Evolutionary conservation across 768 basidiomycete genomes (phyloP).

Genomic region (Boletus sp.): DNA sequence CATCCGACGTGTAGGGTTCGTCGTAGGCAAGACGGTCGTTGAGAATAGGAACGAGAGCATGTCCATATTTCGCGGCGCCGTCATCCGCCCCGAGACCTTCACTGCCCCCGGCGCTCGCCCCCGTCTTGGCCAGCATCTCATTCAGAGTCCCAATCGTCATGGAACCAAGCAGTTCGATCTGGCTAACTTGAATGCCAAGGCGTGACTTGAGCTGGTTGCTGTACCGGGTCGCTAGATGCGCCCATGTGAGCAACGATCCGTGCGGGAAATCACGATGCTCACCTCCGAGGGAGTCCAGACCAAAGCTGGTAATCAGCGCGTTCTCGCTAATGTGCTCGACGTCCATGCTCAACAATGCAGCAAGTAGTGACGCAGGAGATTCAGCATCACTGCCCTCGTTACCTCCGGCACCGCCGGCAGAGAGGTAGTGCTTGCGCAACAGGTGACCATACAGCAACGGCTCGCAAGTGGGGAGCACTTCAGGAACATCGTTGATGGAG

Average conservation of each 20-base stretch:
- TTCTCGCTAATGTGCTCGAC: conserved; percentile 29
- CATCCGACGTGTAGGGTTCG: conserved; percentile 29
- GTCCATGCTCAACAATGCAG: conserved; percentile 23
- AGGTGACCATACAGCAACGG: conserved; percentile 28
- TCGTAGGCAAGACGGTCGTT: conserved; percentile 33
- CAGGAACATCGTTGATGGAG: conserved; percentile 22
- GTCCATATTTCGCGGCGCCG: conserved; percentile 27
- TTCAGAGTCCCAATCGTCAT: conserved; percentile 25
- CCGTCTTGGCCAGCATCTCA: conserved; percentile 22
- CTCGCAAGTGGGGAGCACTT: conserved; percentile 25
- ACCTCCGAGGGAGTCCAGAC: conserved; percentile 27
- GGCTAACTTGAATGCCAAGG: conserved; percentile 26
- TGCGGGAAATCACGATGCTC: neutral
- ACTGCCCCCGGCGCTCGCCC: conserved; percentile 2
- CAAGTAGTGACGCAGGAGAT: conserved; percentile 26
- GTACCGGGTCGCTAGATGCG: conserved; percentile 25
- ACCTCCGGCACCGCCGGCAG: conserved; percentile 6
- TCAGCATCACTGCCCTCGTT: conserved; percentile 15
- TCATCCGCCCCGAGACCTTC: conserved; percentile 16
- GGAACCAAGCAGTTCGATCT: conserved; percentile 23
- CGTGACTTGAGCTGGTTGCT: conserved; percentile 28
- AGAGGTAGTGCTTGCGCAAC: conserved; percentile 20
- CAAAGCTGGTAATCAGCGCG: conserved; percentile 29
- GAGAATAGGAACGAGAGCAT: conserved; percentile 27
- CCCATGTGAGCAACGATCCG: neutral